A percentile compares a stretch with the other conserved stretches of the same genome.
Evolutionary conservation across 495 filamentous ascomycete genomes (phyloP).

Genomic region (Penicillium bialowiezense): DNA sequence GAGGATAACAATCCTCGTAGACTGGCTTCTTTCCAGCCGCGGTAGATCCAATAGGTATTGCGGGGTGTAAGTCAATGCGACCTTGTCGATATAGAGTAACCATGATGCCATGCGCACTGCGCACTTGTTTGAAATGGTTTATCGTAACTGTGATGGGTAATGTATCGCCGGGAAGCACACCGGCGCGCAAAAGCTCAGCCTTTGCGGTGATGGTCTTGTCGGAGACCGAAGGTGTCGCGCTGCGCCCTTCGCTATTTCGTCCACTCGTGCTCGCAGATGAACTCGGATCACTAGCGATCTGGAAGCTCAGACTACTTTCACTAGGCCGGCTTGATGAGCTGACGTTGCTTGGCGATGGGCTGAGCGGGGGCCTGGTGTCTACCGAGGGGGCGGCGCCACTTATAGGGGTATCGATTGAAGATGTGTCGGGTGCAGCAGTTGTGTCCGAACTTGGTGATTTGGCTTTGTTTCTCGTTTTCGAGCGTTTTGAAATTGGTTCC

Average conservation of each 20-base stretch:
- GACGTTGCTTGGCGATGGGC: constrained; percentile 59
- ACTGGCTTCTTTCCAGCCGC: constrained; percentile 61
- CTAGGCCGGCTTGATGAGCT: constrained; percentile 62
- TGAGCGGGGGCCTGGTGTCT: constrained; percentile 43
- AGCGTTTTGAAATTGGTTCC: constrained; percentile 63
- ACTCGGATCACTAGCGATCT: constrained; percentile 37
- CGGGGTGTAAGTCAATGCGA: constrained; percentile 83
- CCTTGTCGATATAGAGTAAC: constrained; percentile 90
- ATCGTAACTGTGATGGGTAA: constrained; percentile 77
- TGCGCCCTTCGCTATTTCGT: constrained; percentile 42
- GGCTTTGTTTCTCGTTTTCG: constrained; percentile 45
- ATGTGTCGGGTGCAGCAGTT: constrained; percentile 30
- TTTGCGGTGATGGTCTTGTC: constrained; percentile 79
- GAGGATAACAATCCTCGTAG: constrained; percentile 83
- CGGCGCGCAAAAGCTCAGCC: constrained; percentile 77
- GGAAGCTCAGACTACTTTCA: constrained; percentile 56
- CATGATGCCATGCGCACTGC: constrained; percentile 88
- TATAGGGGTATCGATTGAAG: constrained; percentile 32
- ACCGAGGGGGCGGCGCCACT: constrained; percentile 24
- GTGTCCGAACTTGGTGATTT: constrained; percentile 35
- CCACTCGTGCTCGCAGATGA: constrained; percentile 36
- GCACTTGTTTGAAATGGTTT: constrained; percentile 81
- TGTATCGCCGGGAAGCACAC: constrained; percentile 81
- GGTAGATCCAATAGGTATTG: constrained; percentile 57
- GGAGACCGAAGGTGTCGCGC: constrained; percentile 38